phyloP scores from a whole-genome alignment of 192 early-diverging fungal genomes.

The Coemansia sp. region DNA sequence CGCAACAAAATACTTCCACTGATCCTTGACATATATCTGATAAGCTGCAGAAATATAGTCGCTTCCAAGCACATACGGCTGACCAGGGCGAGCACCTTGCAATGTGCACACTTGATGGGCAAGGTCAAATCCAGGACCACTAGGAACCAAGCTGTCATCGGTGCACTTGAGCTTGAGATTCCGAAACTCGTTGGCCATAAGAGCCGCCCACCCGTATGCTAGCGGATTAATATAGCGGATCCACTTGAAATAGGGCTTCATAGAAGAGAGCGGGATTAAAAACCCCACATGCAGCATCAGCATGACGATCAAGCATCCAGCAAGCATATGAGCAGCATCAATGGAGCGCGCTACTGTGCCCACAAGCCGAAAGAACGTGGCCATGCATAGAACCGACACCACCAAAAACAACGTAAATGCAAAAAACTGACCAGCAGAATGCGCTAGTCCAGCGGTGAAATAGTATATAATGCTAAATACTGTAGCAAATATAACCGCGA shows the following conservation, averaged over 20 bases:
- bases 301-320: conserved; percentile 40
- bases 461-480: conserved; percentile 64
- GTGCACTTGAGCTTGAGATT: conserved; percentile 30
- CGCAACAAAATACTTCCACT: conserved; percentile 62
- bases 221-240: conserved; percentile 70
- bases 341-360: conserved; percentile 46
- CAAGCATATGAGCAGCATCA: conserved; percentile 48
- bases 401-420: conserved; percentile 63
- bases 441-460: conserved; percentile 61
- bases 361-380: conserved; percentile 59
- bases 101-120: conserved; percentile 63
- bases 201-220: conserved; percentile 63
- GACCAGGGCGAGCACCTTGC: conserved; percentile 58
- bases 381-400: conserved; percentile 59
- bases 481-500: conserved; percentile 54
- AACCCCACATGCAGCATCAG: conserved; percentile 55
- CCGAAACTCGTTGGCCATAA: conserved; percentile 70
- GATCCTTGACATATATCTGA: conserved; percentile 58
- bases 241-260: conserved; percentile 67
- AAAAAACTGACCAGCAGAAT: conserved; percentile 62
- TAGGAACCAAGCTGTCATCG: conserved; percentile 46
- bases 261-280: conserved; percentile 57
- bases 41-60: conserved; percentile 58
- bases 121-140: conserved; percentile 52
- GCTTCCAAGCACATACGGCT: conserved; percentile 56